Base-by-base conservation (phyloP, 441 rosid genomes). In the Capsella rubella region DNA sequence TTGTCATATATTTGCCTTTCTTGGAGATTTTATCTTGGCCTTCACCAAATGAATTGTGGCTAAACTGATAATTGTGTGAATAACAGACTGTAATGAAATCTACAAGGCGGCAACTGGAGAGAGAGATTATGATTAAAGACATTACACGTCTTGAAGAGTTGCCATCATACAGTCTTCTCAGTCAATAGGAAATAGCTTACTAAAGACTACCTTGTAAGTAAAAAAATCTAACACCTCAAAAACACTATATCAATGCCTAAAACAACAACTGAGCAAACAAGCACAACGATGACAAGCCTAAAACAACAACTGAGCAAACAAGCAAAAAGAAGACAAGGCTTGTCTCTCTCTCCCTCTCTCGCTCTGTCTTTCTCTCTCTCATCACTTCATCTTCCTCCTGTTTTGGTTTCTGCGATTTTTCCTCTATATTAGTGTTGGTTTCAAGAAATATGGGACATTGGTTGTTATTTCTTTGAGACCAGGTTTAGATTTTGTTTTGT, bases 1-100 rank as follows among this genome's bases (percentile, higher is more conserved):
- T 6, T 54, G 29, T 16, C 27, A n/a, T 5, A 49, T 13, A 39
- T 8, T 8, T n/a, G 37, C 39, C 9, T 37, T 37, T 35, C 15
- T 7, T 55, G 28, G 50, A 35, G 58, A 16, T 8, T 63, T 64
- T 27, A 59, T 21, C 11, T 62, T 62, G 64, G 56, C 6, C 47
- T 10, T 37, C 14, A 58, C 55, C 59, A 60, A 45, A 34, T 53
- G 64, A 15, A 27, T 37, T 9, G 52, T 46, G 6, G 32, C 37
- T 60, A 15, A 55, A 29, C 35, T 50, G 35, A 45, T 63, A 34
- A 43, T 4, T 54, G 27, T 62, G 27, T 69, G 57, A 46, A 32
- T 58, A 31, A 69, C 88, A 95, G 99, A 86, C 92, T 51, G 98
- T 95, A 43, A 95, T 95, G 97, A 95, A 95, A 78, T 82, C 98